A percentile compares a stretch with the other conserved stretches of the same genome.
Evolutionary conservation across 2,329 filamentous ascomycete genomes (phyloP).

Genomic region (Chrysoporthe puriensis): DNA sequence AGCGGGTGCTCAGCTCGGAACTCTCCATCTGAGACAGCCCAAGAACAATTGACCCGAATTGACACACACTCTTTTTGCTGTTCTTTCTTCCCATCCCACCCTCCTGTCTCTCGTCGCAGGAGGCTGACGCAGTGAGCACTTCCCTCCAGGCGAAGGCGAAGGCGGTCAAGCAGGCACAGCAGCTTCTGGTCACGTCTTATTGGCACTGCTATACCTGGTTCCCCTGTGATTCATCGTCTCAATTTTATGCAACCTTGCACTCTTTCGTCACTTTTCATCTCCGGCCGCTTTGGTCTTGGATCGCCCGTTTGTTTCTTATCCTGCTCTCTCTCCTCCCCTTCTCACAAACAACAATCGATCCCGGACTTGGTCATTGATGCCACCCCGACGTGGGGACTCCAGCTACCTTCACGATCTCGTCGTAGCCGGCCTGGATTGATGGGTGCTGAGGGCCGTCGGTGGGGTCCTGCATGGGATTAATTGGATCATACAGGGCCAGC

Average conservation of each 20-base stretch:
- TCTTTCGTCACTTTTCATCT: conserved; percentile 9
- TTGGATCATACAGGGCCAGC: conserved; percentile 25
- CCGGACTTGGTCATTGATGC: neutral
- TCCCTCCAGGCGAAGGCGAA: conserved; percentile 1
- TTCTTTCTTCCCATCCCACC: neutral
- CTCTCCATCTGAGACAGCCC: neutral
- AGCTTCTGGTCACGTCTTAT: neutral
- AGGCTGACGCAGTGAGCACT: conserved; percentile 5
- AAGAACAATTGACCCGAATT: neutral
- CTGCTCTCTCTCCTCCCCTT: neutral
- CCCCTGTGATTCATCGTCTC: conserved; percentile 11
- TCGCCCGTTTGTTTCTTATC: neutral
- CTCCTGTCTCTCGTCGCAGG: neutral
- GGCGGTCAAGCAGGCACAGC: neutral
- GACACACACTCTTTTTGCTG: neutral
- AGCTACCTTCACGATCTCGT: conserved; percentile 9
- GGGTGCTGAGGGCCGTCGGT: conserved; percentile 2
- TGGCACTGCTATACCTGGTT: conserved; percentile 8
- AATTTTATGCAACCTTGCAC: conserved; percentile 10
- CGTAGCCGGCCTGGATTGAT: conserved; percentile 1
- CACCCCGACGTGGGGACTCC: neutral
- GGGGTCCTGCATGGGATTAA: conserved; percentile 19
- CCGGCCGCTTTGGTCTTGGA: neutral
- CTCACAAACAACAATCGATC: neutral
- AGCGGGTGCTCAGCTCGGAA: neutral